Evolutionary conservation across 1,284 basidiomycete species (phyloP).

Genomic region (Phylloporus gajari): DNA sequence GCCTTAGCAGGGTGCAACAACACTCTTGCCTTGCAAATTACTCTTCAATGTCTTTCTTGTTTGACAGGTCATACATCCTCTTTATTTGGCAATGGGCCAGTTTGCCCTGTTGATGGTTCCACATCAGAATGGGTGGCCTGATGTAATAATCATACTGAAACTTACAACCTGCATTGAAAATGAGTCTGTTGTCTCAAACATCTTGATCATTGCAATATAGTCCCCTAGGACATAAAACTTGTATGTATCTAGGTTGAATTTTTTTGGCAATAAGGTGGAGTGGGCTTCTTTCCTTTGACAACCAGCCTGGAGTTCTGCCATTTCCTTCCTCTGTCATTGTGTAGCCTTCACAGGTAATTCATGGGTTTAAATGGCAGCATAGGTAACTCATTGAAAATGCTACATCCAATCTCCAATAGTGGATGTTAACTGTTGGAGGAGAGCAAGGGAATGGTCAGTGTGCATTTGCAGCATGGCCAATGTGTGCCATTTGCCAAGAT

Average conservation of each 20-base stretch:
- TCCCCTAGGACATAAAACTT: slow-evolving; percentile 15
- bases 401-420: not conserved
- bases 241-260: slow-evolving; percentile 15
- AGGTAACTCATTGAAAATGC: not conserved
- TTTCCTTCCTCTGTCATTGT: slow-evolving; percentile 3
- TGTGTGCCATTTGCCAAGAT: slow-evolving; percentile 7
- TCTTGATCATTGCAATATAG: slow-evolving; percentile 12
- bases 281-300: not conserved
- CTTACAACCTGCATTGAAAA: slow-evolving; percentile 9
- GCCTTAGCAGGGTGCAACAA: not conserved
- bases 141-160: too few species aligned
- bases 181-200: slow-evolving; percentile 6
- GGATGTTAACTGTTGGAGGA: not conserved
- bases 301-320: not conserved
- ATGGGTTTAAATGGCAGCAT: not conserved
- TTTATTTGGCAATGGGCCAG: slow-evolving; percentile 4
- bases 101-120: not conserved
- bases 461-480: not conserved
- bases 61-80: not conserved
- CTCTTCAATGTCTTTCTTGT: slow-evolving; percentile 1
- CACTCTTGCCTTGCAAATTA: slow-evolving; percentile 16
- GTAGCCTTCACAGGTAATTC: not conserved
- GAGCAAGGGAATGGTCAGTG: too few species aligned
- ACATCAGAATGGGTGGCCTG: too few species aligned
- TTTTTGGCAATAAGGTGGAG: not conserved